Evolutionary conservation across 2,329 filamentous ascomycete species (phyloP).

Genomic region (Venturia aucupariae): DNA sequence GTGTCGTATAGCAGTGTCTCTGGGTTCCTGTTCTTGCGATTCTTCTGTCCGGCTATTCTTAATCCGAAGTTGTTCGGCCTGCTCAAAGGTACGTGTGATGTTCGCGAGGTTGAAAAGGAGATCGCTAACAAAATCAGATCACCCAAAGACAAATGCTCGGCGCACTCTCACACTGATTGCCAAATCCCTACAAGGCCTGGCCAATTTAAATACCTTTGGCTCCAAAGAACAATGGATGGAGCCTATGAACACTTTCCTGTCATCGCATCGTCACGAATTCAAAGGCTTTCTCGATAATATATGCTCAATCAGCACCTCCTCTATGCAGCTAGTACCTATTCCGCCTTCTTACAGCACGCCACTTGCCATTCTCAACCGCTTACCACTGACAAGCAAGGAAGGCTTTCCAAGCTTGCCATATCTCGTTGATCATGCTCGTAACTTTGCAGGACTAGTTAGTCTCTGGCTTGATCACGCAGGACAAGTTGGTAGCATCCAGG

Average conservation of each 20-base stretch:
- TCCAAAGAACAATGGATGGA: constrained; percentile 99
- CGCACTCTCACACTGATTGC: constrained; percentile 85
- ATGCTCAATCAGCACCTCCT: constrained; percentile 69
- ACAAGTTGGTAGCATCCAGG: constrained; percentile 29
- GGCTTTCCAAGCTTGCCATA: constrained; percentile 91
- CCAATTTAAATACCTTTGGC: constrained; percentile 84
- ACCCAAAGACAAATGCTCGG: constrained; percentile 73
- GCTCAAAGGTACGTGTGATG: constrained; percentile 48
- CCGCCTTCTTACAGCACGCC: constrained; percentile 88
- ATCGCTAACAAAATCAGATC: constrained; percentile 46
- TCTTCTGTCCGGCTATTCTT: constrained; percentile 92
- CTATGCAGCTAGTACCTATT: constrained; percentile 39
- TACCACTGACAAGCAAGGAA: constrained; percentile 73
- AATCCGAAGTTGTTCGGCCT: constrained; percentile 92
- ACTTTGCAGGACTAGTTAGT: constrained; percentile 73
- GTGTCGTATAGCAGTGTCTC: constrained; percentile 92
- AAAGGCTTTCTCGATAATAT: constrained; percentile 81
- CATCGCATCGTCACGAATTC: constrained; percentile 65
- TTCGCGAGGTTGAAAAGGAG: neutral
- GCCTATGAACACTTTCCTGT: constrained; percentile 87
- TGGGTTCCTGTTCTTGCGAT: constrained; percentile 86
- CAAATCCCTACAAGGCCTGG: constrained; percentile 82
- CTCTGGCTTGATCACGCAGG: constrained; percentile 58
- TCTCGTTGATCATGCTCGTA: constrained; percentile 79
- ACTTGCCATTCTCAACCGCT: constrained; percentile 74